phyloP scores from a whole-genome alignment of 2,329 filamentous ascomycete genomes.

The Aureobasidium melanogenum region DNA sequence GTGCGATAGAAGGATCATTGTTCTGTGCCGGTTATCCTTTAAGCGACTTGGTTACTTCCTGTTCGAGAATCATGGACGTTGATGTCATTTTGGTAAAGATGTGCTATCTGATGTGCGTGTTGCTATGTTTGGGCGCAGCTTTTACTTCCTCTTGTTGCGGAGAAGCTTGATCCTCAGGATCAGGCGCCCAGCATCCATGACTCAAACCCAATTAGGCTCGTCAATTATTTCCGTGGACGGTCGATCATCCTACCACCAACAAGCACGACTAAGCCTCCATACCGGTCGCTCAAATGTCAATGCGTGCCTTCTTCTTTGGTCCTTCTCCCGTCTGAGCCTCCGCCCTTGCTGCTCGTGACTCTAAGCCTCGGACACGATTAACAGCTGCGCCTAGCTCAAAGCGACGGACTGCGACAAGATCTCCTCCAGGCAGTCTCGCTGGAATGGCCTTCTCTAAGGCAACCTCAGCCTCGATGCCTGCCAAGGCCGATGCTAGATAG shows the following conservation, averaged over 20 bases:
- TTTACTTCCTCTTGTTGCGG: not conserved
- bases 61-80: not conserved
- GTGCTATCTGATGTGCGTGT: not conserved
- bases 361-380: slow-evolving; percentile 21
- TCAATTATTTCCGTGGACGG: not conserved
- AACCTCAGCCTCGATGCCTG: slow-evolving; percentile 16
- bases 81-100: not conserved
- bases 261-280: slow-evolving; percentile 9
- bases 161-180: not conserved
- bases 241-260: not conserved
- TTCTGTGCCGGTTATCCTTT: slow-evolving; percentile 7
- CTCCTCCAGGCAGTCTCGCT: slow-evolving; percentile 20
- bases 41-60: not conserved
- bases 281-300: not conserved
- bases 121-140: not conserved
- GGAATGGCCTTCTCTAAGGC: slow-evolving; percentile 20
- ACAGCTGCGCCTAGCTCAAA: slow-evolving; percentile 24
- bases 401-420: slow-evolving; percentile 22
- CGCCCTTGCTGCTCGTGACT: not conserved
- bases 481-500: slow-evolving; percentile 17
- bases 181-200: not conserved
- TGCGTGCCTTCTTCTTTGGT: slow-evolving; percentile 8
- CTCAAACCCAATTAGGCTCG: not conserved
- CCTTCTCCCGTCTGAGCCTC: slow-evolving; percentile 12
- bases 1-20: not conserved